Base-by-base conservation (phyloP, 768 basidiomycete species). In the Tulasnella sp. region DNA sequence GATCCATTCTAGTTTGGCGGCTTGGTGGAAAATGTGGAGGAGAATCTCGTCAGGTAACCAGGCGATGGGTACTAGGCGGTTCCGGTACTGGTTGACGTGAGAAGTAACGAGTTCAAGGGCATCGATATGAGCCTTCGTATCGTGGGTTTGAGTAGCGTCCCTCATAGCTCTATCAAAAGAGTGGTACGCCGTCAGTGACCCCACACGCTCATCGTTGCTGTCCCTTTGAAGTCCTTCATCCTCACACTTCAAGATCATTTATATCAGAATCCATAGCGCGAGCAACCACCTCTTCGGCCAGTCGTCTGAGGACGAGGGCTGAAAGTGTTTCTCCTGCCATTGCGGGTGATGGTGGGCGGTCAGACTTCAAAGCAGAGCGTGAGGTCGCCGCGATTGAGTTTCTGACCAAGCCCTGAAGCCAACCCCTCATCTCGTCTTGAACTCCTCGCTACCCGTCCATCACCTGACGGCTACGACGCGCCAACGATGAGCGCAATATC, bases 401-500 rank as follows among this genome's bases (percentile, higher is more conserved):
- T 69, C 64, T 37, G 64, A 69, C 64, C 64, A 69, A 69, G 64
- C 64, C 64, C 64, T 69, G 64, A 28, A 69, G 28, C 64, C 64
- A 37, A 34, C 64, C 64, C 31, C 28, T 34, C 64, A 69, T 12
- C 16, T 28, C 64, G 64, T 69, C 34, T 37, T 14, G 9, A 69
- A 37, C 64, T 69, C 64, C 64, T n/a, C 54, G 54, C 24, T n/a
- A 24, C 54, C 54, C 24, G 24, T 54, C 24, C 64, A 75, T 75
- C 74, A n/a, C 74, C 40, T 28, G 41, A 42, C 74, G n/a, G 18
- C 40, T n/a, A 22, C 40, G 74, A n/a, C 74, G 28, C 28, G 34
- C 31, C 28, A 20, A 75, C 41, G 31, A 78, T 78, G 77, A 60
- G 54, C 31, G 58, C 60, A 58, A 78, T 78, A 42, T 78, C 77